These are phyloP conservation scores for Nemania diffusa DNA, from an alignment of 2,329 filamentous ascomycete species.

Conservation along the genomic window DNA sequence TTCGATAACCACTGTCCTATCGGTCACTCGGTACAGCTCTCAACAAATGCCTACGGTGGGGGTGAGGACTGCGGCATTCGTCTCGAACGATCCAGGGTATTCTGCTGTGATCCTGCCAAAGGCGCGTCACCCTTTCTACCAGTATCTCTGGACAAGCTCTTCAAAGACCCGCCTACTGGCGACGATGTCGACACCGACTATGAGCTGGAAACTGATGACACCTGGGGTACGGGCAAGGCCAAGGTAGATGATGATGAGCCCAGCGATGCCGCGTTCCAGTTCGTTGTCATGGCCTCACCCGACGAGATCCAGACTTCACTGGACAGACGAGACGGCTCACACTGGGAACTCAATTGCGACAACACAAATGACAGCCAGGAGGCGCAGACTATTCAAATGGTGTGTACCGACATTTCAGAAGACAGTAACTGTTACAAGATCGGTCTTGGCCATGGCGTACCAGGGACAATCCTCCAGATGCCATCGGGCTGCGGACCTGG, in stretches of 20 bases:
- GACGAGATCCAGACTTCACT: conserved; percentile 50
- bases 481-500: conserved; percentile 52
- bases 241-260: conserved; percentile 39
- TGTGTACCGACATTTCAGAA: conserved; percentile 51
- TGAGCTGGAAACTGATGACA: conserved; percentile 46
- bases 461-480: conserved; percentile 55
- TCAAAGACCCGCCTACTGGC: conserved; percentile 48
- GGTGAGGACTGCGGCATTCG: conserved; percentile 41
- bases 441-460: conserved; percentile 49
- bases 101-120: conserved; percentile 49
- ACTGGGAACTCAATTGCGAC: conserved; percentile 56
- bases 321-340: conserved; percentile 56
- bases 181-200: conserved; percentile 49
- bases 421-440: conserved; percentile 54
- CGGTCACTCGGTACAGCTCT: conserved; percentile 44
- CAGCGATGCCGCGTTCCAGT: conserved; percentile 49
- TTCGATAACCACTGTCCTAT: conserved; percentile 50
- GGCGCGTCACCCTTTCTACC: conserved; percentile 50
- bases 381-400: conserved; percentile 50
- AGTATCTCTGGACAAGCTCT: conserved; percentile 51
- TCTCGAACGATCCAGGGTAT: conserved; percentile 42
- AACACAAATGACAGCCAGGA: conserved; percentile 43
- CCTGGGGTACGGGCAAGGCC: conserved; percentile 35
- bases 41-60: conserved; percentile 44
- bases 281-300: conserved; percentile 48